Base-by-base conservation (phyloP, 371 early-diverging fungal species). In the Mucor velutinosus region DNA sequence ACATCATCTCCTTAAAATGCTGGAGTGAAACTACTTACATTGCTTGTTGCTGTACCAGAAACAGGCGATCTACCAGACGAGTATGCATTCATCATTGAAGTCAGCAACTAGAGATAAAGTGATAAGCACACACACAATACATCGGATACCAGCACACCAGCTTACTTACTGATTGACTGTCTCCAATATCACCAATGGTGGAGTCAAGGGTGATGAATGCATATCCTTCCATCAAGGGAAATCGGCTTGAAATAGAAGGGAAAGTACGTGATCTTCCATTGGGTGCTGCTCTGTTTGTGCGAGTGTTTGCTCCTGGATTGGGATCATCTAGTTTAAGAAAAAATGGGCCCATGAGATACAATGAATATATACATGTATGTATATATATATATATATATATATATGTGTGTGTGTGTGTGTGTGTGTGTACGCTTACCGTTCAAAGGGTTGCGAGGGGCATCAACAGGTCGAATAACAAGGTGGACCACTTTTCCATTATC, bases 401-500 rank as follows among this genome's bases (percentile, higher is more conserved):
- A 37, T 19, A 55, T n/a, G 37, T 56, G 15, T 25, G n/a, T 8
- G 11, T 43, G 11, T 43, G 11, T 43, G 30, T 21, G 47, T 19
- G 33, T 57, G 17, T 29, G 25, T 39, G 51, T 56, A 60, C 35
- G 55, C 12, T 43, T 82, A 88, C 88, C 86, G 74, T 85, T 85
- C 15, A 70, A 45, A 29, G 76, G 82, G 65, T 84, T 88, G 15
- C 71, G 70, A 21, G 86, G 88, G 12, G 81, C 85, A 72, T 84
- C 86, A 3, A 71, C 66, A 27, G 88, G 86, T 39, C 88, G 73
- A 23, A 86, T 79, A n/a, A 88, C 88, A 41, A 88, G 78, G 68
- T 88, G 88, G 51, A 88, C 72, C 14, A 86, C 86, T 60, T 86
- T 84, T 37, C 88, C 88, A 64, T 85, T 79, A 60, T 85, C 82